phyloP scores from a whole-genome alignment of 1,284 basidiomycete species.

The Megacollybia platyphylla region DNA sequence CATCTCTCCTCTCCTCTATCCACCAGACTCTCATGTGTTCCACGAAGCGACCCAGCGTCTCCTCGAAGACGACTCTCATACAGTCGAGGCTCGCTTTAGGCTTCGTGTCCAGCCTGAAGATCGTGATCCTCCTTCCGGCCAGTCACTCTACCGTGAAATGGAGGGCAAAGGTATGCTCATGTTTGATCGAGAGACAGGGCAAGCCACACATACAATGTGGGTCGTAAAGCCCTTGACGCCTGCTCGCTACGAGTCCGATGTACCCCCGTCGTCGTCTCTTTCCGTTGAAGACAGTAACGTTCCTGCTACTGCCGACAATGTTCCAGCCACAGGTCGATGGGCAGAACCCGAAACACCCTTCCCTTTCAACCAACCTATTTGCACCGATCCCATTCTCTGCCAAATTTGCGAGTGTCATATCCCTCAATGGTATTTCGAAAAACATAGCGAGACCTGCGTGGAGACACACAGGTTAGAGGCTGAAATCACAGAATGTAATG shows the following conservation, averaged over 20 bases:
- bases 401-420: conserved; percentile 97
- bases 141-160: conserved; percentile 71
- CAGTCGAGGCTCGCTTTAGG: conserved; percentile 86
- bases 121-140: conserved; percentile 33
- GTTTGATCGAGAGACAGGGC: conserved; percentile 79
- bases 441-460: conserved; percentile 98
- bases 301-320: conserved; percentile 17
- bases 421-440: conserved; percentile 99
- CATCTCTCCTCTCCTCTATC: conserved; percentile 74
- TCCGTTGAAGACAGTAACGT: conserved; percentile 31
- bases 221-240: conserved; percentile 81
- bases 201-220: conserved; percentile 98
- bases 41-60: conserved; percentile 79
- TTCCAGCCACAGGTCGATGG: conserved; percentile 14
- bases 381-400: conserved; percentile 83
- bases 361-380: conserved; percentile 65
- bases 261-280: conserved; percentile 38
- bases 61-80: conserved; percentile 87
- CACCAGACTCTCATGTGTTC: conserved; percentile 81
- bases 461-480: conserved; percentile 96
- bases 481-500: conserved; percentile 89
- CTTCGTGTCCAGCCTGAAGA: conserved; percentile 63
- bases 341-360: conserved; percentile 51
- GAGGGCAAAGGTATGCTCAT: conserved; percentile 99
- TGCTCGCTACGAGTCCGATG: conserved; percentile 49